phyloP scores from a whole-genome alignment of 345 rosid species.

The Citrus australasica region DNA sequence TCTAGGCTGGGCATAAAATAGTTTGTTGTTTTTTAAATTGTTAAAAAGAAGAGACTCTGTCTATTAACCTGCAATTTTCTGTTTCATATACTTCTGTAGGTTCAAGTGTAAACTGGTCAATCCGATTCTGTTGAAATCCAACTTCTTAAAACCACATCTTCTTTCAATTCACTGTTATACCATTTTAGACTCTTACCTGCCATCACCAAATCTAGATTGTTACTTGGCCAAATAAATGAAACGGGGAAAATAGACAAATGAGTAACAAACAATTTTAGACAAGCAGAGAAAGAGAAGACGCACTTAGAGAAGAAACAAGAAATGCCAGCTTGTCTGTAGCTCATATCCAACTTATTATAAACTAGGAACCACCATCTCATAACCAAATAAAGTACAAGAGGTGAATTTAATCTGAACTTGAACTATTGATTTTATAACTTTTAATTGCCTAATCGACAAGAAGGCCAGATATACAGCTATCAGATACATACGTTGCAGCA shows the following conservation, averaged over 20 bases:
- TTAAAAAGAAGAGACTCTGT: not conserved
- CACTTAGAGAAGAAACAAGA: constrained; percentile 1
- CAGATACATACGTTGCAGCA: constrained; percentile 11
- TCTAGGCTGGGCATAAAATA: not conserved
- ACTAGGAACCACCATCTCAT: not conserved
- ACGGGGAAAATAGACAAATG: not conserved
- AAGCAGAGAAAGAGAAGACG: not conserved
- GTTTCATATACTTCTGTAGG: not conserved
- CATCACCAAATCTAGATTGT: not conserved
- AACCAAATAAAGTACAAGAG: not conserved
- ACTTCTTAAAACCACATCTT: not conserved
- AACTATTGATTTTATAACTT: not conserved
- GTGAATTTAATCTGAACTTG: not conserved
- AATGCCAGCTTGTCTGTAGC: not conserved
- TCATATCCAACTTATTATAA: not conserved
- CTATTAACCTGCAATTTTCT: not conserved
- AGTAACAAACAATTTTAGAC: not conserved
- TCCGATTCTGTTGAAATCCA: not conserved
- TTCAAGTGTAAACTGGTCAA: not conserved
- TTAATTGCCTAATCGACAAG: not conserved
- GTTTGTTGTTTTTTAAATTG: not conserved
- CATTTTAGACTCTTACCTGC: not conserved
- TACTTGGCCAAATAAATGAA: not conserved
- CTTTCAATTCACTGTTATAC: not conserved
- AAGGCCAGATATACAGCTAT: constrained; percentile 19